Percentiles rank a stretch among this genome's conserved stretches.
Conservation (phyloP, 495 filamentous ascomycete species). For the Rhizodiscina lignyota region DNA sequence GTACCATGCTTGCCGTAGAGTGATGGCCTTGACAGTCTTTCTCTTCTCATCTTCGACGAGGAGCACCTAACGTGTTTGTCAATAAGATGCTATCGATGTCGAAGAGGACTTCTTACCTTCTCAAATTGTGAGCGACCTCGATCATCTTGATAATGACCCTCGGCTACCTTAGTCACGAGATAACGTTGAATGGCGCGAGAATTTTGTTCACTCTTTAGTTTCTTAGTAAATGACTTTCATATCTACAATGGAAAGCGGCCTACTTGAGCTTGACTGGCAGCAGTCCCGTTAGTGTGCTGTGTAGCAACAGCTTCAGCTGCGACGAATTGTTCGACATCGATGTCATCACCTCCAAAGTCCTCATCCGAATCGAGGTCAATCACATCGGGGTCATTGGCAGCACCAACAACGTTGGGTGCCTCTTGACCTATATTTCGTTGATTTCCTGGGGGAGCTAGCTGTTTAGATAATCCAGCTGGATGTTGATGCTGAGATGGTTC, state of each 20-base stretch:
- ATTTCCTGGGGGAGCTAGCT: too few relatives aligned
- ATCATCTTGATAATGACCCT: slow-evolving; percentile 44
- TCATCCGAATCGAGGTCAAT: slow-evolving; percentile 17
- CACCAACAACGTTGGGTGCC: background rate
- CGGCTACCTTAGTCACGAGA: slow-evolving; percentile 51
- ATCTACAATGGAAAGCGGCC: slow-evolving; percentile 8
- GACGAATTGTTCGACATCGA: slow-evolving; percentile 43
- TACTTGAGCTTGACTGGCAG: slow-evolving; percentile 24
- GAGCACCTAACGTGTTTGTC: slow-evolving; percentile 39
- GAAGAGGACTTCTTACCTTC: slow-evolving; percentile 37
- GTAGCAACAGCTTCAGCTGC: slow-evolving; percentile 35
- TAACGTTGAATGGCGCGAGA: slow-evolving; percentile 67
- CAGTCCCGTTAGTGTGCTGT: slow-evolving; percentile 25
- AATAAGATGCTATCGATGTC: background rate
- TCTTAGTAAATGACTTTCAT: slow-evolving; percentile 9
- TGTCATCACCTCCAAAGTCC: slow-evolving; percentile 31
- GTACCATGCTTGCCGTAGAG: slow-evolving; percentile 71
- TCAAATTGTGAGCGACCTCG: slow-evolving; percentile 45
- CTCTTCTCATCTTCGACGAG: slow-evolving; percentile 58
- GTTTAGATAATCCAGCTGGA: too few relatives aligned
- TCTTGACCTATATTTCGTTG: background rate
- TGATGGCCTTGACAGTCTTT: slow-evolving; percentile 45
- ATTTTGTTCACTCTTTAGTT: slow-evolving; percentile 28
- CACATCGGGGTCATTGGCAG: slow-evolving; percentile 13
- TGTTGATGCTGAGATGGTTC: slow-evolving; percentile 4